Percentiles rank a stretch among this genome's conserved stretches.
Conservation (phyloP, 495 filamentous ascomycete genomes). For the Penicillium nucicola region DNA sequence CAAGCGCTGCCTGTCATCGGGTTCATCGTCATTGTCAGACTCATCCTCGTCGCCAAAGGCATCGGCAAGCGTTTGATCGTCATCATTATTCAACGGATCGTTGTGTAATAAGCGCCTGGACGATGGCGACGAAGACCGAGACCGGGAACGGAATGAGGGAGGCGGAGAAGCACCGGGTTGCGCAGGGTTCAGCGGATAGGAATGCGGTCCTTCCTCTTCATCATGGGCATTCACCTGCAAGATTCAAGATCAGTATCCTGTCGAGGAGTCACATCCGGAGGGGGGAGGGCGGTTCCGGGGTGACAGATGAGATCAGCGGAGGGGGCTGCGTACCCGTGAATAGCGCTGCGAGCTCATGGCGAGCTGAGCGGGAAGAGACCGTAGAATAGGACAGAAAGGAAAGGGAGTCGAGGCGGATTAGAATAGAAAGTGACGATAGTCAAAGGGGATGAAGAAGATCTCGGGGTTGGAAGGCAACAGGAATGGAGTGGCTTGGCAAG, state of each 20-base stretch:
- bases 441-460: constrained; percentile 18
- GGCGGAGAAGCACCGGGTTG: constrained; percentile 70
- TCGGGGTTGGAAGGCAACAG: constrained; percentile 19
- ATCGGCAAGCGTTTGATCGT: constrained; percentile 78
- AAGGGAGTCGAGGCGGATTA: constrained; percentile 13
- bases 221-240: constrained; percentile 53
- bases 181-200: constrained; percentile 37
- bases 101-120: constrained; percentile 52
- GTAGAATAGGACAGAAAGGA: constrained; percentile 16
- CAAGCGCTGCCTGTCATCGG: constrained; percentile 80
- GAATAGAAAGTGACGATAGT: constrained; percentile 14
- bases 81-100: constrained; percentile 52
- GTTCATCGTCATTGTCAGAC: constrained; percentile 67
- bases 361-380: constrained; percentile 37
- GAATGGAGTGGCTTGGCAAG: constrained; percentile 11
- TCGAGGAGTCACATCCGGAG: constrained; percentile 10
- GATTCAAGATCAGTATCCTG: constrained; percentile 11
- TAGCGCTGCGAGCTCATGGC: constrained; percentile 81
- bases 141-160: constrained; percentile 87
- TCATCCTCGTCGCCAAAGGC: constrained; percentile 77
- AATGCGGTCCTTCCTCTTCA: constrained; percentile 46
- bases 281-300: constrained; percentile 4
- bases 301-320: constrained; percentile 22
- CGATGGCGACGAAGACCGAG: constrained; percentile 69
- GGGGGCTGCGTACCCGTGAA: constrained; percentile 64